Evolutionary conservation across 805 yeast species (phyloP).

Genomic region (Sugiyamaella lignohabitans): DNA sequence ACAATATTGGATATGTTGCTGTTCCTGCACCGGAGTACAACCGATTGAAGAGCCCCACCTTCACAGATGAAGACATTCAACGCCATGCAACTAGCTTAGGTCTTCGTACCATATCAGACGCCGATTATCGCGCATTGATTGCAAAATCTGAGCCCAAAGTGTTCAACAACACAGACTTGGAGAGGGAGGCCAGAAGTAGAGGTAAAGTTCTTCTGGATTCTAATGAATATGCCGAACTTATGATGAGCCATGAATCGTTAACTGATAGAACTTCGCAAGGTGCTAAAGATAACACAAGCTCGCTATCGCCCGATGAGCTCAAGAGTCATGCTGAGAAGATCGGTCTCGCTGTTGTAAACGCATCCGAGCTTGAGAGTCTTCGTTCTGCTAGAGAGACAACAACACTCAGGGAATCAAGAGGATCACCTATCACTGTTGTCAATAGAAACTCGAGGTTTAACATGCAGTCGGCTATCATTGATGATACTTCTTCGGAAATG

Average conservation of each 20-base stretch:
- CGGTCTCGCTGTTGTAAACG: slow-evolving; percentile 2
- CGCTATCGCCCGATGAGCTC: not conserved
- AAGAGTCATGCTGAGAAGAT: not conserved
- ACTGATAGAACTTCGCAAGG: not conserved
- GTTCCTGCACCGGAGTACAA: slow-evolving; percentile 11
- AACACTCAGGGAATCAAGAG: slow-evolving; percentile 11
- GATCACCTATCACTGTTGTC: slow-evolving; percentile 16
- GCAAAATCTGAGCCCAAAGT: slow-evolving; percentile 1
- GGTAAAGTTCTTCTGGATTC: slow-evolving; percentile 9
- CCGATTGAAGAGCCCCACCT: not conserved
- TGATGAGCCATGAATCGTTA: not conserved
- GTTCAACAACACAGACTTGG: slow-evolving; percentile 8
- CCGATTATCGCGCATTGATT: not conserved
- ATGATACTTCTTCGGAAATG: slow-evolving; percentile 10
- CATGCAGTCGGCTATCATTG: slow-evolving; percentile 17
- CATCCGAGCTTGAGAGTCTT: not conserved
- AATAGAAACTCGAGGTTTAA: slow-evolving; percentile 5
- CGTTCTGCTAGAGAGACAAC: not conserved
- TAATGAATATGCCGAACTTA: slow-evolving; percentile 6
- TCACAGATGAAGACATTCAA: slow-evolving; percentile 2
- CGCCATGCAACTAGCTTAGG: slow-evolving; percentile 2
- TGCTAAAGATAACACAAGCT: not conserved
- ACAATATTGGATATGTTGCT: slow-evolving; percentile 10
- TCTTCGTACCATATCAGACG: not conserved
- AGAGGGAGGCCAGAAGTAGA: slow-evolving; percentile 5